Conservation (phyloP, 2,329 filamentous ascomycete genomes). For the Fusarium penzigii region DNA sequence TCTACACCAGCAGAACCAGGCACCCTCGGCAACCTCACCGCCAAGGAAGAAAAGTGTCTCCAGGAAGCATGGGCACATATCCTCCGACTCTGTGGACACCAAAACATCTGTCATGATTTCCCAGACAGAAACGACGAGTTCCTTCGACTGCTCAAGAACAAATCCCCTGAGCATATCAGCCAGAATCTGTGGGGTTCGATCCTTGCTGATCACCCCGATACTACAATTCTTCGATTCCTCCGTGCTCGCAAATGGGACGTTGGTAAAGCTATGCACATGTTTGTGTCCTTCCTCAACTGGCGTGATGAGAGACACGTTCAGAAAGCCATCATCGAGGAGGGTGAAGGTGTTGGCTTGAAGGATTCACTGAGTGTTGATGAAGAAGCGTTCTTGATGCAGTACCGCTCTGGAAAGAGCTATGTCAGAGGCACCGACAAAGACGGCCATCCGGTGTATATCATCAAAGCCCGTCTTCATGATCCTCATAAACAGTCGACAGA, state of each 20-base stretch:
- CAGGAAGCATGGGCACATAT: conserved; percentile 22
- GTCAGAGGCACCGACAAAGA: conserved; percentile 39
- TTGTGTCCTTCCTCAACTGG: conserved; percentile 41
- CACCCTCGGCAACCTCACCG: conserved; percentile 17
- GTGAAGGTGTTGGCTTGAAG: conserved; percentile 35
- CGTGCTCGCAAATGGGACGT: conserved; percentile 44
- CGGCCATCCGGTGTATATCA: conserved; percentile 38
- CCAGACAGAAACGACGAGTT: conserved; percentile 8
- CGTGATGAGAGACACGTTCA: conserved; percentile 36
- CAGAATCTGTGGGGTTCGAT: conserved; percentile 14
- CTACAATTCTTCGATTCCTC: conserved; percentile 41
- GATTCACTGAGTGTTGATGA: conserved; percentile 26
- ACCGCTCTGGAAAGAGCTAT: conserved; percentile 40
- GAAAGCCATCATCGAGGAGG: conserved; percentile 33
- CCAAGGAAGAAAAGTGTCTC: conserved; percentile 13
- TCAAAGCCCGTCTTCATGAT: conserved; percentile 31
- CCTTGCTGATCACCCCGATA: conserved; percentile 38
- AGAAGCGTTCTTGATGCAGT: conserved; percentile 39
- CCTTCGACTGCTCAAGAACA: conserved; percentile 3
- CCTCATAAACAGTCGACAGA: conserved; percentile 34
- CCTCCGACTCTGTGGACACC: conserved; percentile 12
- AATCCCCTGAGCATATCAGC: conserved; percentile 15
- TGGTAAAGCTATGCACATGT: conserved; percentile 40
- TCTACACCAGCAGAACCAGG: conserved; percentile 12
- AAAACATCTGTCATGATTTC: neutral